Evolutionary conservation across 2,329 filamentous ascomycete genomes (phyloP).

Genomic region (Verticillium klebahnii): DNA sequence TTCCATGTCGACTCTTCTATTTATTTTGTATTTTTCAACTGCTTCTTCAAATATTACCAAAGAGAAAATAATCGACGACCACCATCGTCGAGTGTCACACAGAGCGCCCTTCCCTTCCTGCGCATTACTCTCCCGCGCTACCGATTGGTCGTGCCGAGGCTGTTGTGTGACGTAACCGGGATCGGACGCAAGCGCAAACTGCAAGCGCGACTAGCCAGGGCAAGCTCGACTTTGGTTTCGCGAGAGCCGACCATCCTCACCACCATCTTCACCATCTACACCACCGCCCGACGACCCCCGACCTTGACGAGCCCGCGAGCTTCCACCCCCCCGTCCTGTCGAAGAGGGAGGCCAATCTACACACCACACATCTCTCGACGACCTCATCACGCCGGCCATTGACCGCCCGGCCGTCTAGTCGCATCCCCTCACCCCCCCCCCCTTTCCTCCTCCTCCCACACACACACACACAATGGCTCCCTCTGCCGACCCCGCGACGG

Average conservation of each 20-base stretch:
- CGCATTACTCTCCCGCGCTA: not conserved
- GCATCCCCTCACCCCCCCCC: not conserved
- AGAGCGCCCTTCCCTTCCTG: no score
- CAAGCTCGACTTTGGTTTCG: not conserved
- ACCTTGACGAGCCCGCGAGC: not conserved
- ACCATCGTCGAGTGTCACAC: no score
- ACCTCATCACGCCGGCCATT: not conserved
- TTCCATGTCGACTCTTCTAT: not conserved
- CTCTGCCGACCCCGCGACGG: conserved; percentile 13
- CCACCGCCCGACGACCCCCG: not conserved
- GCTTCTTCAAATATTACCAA: not conserved
- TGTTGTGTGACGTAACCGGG: not conserved
- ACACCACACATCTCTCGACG: not conserved
- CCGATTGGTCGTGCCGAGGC: not conserved
- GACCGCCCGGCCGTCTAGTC: not conserved
- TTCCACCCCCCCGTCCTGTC: not conserved
- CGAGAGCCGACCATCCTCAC: not conserved
- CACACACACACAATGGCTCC: conserved; percentile 13
- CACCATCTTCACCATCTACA: not conserved
- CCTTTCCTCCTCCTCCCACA: not conserved
- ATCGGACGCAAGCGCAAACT: not conserved
- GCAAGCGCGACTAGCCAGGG: not conserved
- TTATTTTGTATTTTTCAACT: not conserved
- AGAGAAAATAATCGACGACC: no score
- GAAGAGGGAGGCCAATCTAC: not conserved